Conservation (phyloP, 2,329 filamentous ascomycete species). For the Bretziella fagacearum region DNA sequence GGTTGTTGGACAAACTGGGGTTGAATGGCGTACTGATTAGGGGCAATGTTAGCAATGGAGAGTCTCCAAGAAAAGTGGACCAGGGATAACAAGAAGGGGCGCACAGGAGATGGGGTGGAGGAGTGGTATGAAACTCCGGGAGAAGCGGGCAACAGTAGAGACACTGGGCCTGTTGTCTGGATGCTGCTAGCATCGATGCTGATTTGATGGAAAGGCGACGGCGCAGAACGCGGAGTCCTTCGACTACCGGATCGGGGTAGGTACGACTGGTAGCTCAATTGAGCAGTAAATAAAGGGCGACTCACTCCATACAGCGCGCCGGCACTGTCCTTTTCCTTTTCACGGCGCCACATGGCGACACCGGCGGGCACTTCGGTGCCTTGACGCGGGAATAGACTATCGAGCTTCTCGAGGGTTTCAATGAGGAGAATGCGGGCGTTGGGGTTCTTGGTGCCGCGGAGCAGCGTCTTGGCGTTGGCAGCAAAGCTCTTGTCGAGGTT, state of each 20-base stretch:
- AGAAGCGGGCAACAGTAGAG: background rate
- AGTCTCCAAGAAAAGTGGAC: background rate
- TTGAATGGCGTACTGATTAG: constrained; percentile 6
- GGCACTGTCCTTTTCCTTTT: constrained; percentile 51
- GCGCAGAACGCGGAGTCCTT: too few species aligned
- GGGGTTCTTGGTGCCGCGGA: constrained; percentile 53
- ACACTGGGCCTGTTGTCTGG: too few species aligned
- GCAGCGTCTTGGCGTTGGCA: constrained; percentile 53
- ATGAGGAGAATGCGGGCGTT: constrained; percentile 72
- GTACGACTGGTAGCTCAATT: background rate
- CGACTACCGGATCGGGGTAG: background rate
- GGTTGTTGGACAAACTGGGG: background rate
- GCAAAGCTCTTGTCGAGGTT: constrained; percentile 78
- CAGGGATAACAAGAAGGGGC: background rate
- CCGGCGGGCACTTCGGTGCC: constrained; percentile 9
- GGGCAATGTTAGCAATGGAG: background rate
- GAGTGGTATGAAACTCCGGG: background rate
- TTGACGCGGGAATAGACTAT: constrained; percentile 23
- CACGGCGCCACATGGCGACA: constrained; percentile 75
- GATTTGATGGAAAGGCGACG: too few species aligned
- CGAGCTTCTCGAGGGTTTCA: constrained; percentile 69
- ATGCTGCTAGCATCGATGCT: background rate
- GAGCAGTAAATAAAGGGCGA: constrained; percentile 12
- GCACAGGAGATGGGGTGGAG: background rate
- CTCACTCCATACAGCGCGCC: constrained; percentile 30